phyloP scores from a whole-genome alignment of 768 basidiomycete genomes.

The Pulveroboletus sp. region DNA sequence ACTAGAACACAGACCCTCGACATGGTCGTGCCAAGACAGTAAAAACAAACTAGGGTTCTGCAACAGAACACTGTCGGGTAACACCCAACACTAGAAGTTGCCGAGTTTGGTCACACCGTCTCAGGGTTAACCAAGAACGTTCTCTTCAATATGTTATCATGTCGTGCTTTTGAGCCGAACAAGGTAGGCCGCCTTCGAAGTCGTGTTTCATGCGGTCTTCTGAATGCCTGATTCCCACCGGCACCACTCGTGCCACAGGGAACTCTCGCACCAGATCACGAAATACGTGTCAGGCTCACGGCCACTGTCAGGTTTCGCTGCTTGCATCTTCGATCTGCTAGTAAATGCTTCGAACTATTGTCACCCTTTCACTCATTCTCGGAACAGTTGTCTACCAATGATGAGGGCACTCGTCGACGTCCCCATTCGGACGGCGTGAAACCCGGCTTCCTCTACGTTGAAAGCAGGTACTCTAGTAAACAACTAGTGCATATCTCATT shows the following conservation, averaged over 20 bases:
- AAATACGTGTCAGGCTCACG: conserved; percentile 1
- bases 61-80: neutral
- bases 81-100: neutral
- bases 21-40: neutral
- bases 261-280: neutral
- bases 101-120: neutral
- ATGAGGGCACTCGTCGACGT: neutral
- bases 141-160: neutral
- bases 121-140: neutral
- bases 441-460: neutral
- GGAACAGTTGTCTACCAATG: neutral
- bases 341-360: neutral
- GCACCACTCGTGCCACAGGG: neutral
- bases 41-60: neutral
- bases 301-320: neutral
- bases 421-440: no score
- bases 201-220: conserved; percentile 2
- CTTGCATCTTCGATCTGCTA: neutral
- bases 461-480: conserved; percentile 4
- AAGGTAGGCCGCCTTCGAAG: neutral
- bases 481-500: neutral
- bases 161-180: neutral
- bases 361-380: neutral
- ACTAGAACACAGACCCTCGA: neutral
- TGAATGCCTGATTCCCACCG: conserved; percentile 5